A percentile compares a stretch with the other conserved stretches of the same genome.
phyloP scores from a whole-genome alignment of 2,329 filamentous ascomycete genomes.

The Stagonosporopsis cucurbitacearum region DNA sequence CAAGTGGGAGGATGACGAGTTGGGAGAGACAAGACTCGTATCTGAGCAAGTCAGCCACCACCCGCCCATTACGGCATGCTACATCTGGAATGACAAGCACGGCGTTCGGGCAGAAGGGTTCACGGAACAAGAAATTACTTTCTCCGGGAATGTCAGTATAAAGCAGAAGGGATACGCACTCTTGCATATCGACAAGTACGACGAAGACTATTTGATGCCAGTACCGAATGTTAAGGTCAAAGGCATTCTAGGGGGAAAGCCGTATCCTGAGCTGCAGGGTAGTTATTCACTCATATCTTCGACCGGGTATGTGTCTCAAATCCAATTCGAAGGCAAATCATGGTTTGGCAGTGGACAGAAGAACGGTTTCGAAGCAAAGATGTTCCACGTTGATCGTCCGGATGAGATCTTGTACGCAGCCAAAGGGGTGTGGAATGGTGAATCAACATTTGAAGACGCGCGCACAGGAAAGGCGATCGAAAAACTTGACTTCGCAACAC shows the following conservation, averaged over 20 bases:
- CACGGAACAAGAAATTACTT: constrained; percentile 56
- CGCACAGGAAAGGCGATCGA: constrained; percentile 46
- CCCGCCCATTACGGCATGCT: constrained; percentile 56
- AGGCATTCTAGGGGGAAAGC: constrained; percentile 51
- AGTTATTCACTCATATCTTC: constrained; percentile 52
- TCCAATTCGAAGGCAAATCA: constrained; percentile 54
- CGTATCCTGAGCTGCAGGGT: constrained; percentile 54
- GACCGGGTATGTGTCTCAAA: constrained; percentile 50
- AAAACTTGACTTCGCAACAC: constrained; percentile 40
- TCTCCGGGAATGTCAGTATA: constrained; percentile 53
- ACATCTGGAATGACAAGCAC: constrained; percentile 54
- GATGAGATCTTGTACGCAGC: constrained; percentile 47
- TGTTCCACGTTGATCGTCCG: constrained; percentile 46
- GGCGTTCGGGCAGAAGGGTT: constrained; percentile 55
- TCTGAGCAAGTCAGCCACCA: constrained; percentile 57
- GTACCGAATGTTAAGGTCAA: constrained; percentile 56
- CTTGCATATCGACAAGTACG: constrained; percentile 52
- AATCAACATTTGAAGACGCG: constrained; percentile 48
- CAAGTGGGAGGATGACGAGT: constrained; percentile 37
- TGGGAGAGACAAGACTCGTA: constrained; percentile 51
- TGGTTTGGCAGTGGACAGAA: constrained; percentile 51
- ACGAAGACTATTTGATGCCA: constrained; percentile 55
- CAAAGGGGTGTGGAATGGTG: constrained; percentile 53
- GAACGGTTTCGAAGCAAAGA: constrained; percentile 50
- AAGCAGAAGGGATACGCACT: constrained; percentile 57